Evolutionary conservation across 2,329 filamentous ascomycete species (phyloP).

Genomic region (Alternaria alternata): DNA sequence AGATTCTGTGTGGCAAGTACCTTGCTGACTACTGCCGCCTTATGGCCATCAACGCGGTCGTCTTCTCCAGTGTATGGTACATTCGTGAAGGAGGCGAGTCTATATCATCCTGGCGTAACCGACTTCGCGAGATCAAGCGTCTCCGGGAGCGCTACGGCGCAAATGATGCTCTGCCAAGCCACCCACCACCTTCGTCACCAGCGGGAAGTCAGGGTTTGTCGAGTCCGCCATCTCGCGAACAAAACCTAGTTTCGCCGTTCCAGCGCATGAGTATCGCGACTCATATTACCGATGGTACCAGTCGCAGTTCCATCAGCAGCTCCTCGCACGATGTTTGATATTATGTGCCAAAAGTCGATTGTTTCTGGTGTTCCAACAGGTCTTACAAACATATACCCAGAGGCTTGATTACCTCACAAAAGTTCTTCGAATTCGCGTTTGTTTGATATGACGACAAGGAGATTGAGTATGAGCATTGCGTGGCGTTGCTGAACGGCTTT

Average conservation of each 20-base stretch:
- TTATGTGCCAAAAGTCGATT: constrained; percentile 14
- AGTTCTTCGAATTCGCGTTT: constrained; percentile 6
- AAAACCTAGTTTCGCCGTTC: constrained; percentile 39
- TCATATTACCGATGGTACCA: constrained; percentile 48
- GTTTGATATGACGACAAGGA: not conserved
- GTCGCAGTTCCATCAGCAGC: constrained; percentile 48
- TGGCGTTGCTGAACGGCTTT: constrained; percentile 1
- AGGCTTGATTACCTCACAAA: constrained; percentile 12
- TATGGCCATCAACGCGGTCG: constrained; percentile 88
- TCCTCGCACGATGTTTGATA: constrained; percentile 41
- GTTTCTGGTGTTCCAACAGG: constrained; percentile 13
- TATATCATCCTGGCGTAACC: constrained; percentile 86
- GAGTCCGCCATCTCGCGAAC: constrained; percentile 40
- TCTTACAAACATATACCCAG: constrained; percentile 14
- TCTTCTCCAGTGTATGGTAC: constrained; percentile 92
- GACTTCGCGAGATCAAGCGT: constrained; percentile 83
- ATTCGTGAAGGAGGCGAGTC: constrained; percentile 80
- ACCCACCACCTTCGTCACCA: constrained; percentile 35
- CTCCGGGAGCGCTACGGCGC: constrained; percentile 69
- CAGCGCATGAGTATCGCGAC: constrained; percentile 49
- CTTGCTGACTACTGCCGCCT: constrained; percentile 87
- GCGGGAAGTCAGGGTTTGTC: constrained; percentile 30
- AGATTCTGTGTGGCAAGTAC: constrained; percentile 84
- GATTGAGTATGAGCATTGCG: constrained; percentile 10
- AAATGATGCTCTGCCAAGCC: constrained; percentile 18